Percentiles rank a stretch among this genome's conserved stretches.
These are phyloP conservation scores for Beta lomatogona DNA, from an alignment of 179 eudicot species.

Conservation along the genomic window DNA sequence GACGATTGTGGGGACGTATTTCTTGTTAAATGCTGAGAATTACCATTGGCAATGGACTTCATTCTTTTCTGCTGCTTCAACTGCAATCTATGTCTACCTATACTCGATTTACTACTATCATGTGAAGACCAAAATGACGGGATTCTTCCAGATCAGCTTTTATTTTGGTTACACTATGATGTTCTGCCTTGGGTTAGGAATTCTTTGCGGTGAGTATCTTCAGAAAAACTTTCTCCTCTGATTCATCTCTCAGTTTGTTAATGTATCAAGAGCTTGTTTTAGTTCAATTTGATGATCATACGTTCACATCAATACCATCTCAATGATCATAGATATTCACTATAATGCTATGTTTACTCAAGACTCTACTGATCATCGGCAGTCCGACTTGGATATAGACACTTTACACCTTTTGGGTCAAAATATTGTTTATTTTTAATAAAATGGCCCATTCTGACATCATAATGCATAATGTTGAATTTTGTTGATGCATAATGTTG, in stretches of 20 bases:
- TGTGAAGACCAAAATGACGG: constrained; percentile 96
- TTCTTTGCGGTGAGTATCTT: constrained; percentile 68
- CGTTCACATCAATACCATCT: no score
- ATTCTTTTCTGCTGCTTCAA: constrained; percentile 90
- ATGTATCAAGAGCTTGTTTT: neutral
- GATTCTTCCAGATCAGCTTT: constrained; percentile 98
- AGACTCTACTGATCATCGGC: no score
- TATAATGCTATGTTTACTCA: no score
- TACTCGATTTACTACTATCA: constrained; percentile 82
- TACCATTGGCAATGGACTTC: constrained; percentile 99
- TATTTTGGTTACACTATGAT: constrained; percentile 90
- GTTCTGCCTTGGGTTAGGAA: constrained; percentile 91
- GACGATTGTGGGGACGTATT: constrained; percentile 93
- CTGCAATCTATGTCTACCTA: constrained; percentile 79
- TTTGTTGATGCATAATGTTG: no score
- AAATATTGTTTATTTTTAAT: no score
- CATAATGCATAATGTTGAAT: no score
- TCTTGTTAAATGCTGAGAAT: constrained; percentile 96
- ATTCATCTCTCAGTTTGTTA: neutral
- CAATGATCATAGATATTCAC: no score
- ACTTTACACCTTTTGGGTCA: no score
- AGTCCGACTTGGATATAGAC: no score
- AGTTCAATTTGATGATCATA: neutral
- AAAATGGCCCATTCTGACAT: no score
- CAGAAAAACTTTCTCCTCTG: no score